phyloP scores from a whole-genome alignment of 2,329 filamentous ascomycete genomes.

The Fusarium sacchari region DNA sequence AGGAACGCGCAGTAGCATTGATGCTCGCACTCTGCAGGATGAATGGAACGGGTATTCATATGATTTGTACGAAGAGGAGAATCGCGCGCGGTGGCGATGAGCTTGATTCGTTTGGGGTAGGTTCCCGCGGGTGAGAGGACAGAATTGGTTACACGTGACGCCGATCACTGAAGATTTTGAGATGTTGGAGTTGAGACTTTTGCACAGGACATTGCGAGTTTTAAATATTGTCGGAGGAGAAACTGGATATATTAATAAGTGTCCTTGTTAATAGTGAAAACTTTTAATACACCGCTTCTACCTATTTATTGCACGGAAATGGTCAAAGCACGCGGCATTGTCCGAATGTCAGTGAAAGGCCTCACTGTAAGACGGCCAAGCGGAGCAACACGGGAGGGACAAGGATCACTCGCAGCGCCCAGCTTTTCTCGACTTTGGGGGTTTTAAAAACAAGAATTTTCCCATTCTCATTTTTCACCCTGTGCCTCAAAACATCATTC shows the following conservation, averaged over 20 bases:
- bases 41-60: constrained; percentile 47
- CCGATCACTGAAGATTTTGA: not conserved
- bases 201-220: not conserved
- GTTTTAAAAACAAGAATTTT: constrained; percentile 20
- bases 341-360: constrained; percentile 10
- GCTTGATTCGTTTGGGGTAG: not conserved
- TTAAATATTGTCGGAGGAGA: not conserved
- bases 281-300: constrained; percentile 3
- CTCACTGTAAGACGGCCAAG: constrained; percentile 16
- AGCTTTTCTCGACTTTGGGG: constrained; percentile 14
- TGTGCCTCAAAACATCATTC: not conserved
- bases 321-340: constrained; percentile 23
- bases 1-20: constrained; percentile 45
- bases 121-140: not conserved
- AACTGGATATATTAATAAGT: not conserved
- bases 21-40: constrained; percentile 36
- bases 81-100: constrained; percentile 30
- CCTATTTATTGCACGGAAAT: not conserved
- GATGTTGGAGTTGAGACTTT: not conserved
- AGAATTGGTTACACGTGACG: constrained; percentile 12
- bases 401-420: constrained; percentile 16
- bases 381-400: constrained; percentile 21
- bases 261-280: not conserved
- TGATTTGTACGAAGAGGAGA: constrained; percentile 44
- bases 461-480: not conserved